These are phyloP conservation scores for Cadophora sp. DNA, from an alignment of 2,329 filamentous ascomycete genomes.

Conservation along the genomic window DNA sequence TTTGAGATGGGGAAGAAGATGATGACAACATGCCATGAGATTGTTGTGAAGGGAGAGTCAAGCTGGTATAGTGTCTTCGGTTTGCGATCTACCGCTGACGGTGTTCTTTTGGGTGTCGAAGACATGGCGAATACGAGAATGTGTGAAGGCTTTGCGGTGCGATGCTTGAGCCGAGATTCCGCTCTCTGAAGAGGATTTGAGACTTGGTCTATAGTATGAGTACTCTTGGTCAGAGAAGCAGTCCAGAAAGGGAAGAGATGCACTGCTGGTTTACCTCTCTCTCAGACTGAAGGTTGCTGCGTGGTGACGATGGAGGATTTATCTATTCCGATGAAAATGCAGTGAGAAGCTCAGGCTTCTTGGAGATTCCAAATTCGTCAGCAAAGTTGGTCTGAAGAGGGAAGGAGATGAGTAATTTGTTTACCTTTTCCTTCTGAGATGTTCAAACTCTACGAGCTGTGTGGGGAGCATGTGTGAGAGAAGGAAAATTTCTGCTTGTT, in stretches of 20 bases:
- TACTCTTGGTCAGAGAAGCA: neutral
- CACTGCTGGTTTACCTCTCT: too few species aligned
- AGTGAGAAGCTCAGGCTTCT: neutral
- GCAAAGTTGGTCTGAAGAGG: neutral
- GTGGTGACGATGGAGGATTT: neutral
- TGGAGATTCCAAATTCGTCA: neutral
- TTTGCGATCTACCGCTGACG: constrained; percentile 56
- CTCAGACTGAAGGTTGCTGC: too few species aligned
- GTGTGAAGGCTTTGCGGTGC: neutral
- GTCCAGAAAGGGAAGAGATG: too few species aligned
- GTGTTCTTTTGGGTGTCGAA: neutral
- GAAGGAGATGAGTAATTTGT: neutral
- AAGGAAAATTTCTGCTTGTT: neutral
- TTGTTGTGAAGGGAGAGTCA: constrained; percentile 67
- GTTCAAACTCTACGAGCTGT: neutral
- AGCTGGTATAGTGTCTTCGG: constrained; percentile 66
- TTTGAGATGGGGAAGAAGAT: neutral
- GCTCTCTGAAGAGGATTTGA: neutral
- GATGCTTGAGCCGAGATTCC: neutral
- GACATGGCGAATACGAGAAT: constrained; percentile 6
- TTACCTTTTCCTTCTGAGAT: neutral
- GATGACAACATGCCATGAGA: constrained; percentile 58
- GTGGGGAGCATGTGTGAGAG: neutral
- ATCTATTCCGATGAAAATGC: neutral
- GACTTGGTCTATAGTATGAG: neutral